Evolutionary conservation across 176 grass and related monocot species (phyloP), one percentile per base, ranked within the genome.

Genomic region (Hsuehochloa calcarea): DNA sequence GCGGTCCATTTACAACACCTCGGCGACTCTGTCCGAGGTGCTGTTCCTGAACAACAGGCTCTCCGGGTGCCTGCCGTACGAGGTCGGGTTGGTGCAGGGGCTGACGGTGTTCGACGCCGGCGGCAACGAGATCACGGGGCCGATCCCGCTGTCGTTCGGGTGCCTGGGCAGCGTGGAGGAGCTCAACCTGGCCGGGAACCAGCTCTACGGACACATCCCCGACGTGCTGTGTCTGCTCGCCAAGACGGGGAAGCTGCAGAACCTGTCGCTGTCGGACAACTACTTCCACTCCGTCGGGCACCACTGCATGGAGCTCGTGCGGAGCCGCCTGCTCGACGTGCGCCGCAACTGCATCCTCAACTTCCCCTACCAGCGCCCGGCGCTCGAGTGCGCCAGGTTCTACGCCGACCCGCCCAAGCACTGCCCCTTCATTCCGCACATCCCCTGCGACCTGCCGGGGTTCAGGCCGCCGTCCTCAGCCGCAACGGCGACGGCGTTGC

Each of bases 31-130:
- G 31, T 74, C 82, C 5, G 94, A 97, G 86, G 90, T 92, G 74
- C 92, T 97, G 15, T 94, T 97, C 83, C 92, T 97, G 60, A 94
- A 94, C 82, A 97, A 97, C 86, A 27, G 50, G 23, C 58, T 97
- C n/a, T 87, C 86, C 40, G 92, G 94, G 0, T 97, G 94, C 89
- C 81, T 97, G 3, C 90, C 94, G 1, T 97, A 90, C 80, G 90
- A 97, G 88, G 25, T 97, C 40, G 90, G 94, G 0, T 82, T 94
- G 14, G 86, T 94, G 15, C 31, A 88, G 22, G 78, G 85, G n/a
- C 86, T 85, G 10, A 87, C 68, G 0, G 83, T 97, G 67, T 94
- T 94, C 65, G 94, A 97, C 86, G 94, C 75, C 26, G 92, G 94
- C 12, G 63, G 23, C 6, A 97, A 97, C 76, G 46, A 68, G 13